A percentile compares a stretch with the other conserved stretches of the same genome.
phyloP scores from a whole-genome alignment of 169 alveolate genomes.

The Eimeria tenella region DNA sequence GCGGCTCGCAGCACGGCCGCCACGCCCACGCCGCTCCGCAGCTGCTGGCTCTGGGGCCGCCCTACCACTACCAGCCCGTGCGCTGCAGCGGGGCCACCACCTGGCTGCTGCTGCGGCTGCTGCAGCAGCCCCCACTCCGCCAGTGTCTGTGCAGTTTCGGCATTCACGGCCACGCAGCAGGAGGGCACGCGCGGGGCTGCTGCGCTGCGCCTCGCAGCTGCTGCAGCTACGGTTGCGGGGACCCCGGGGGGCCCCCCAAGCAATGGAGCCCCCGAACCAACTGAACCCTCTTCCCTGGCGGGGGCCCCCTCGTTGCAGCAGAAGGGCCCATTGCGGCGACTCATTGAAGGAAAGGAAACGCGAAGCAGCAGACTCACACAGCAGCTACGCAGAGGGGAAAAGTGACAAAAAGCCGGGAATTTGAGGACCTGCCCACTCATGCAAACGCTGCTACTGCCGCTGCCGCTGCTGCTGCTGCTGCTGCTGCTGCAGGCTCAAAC shows the following conservation, averaged over 20 bases:
- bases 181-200: background rate
- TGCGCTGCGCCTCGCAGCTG: background rate
- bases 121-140: constrained; percentile 29
- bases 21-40: constrained; percentile 53
- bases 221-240: background rate
- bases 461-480: background rate
- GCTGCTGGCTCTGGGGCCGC: constrained; percentile 22
- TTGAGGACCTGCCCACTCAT: background rate
- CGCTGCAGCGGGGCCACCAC: background rate
- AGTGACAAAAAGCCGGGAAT: background rate
- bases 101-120: background rate
- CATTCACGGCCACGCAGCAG: background rate
- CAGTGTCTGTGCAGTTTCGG: constrained; percentile 18
- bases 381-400: background rate
- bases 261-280: background rate
- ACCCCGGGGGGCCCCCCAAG: background rate
- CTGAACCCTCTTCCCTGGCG: too few relatives aligned
- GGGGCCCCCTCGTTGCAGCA: background rate
- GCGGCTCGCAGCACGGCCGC: background rate
- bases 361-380: background rate
- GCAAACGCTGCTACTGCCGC: background rate
- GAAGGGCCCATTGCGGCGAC: background rate
- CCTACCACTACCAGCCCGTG: background rate
- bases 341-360: background rate
- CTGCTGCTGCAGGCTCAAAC: background rate